Base-by-base conservation (phyloP, 805 yeast species). In the Saccharomycopsis olivae region DNA sequence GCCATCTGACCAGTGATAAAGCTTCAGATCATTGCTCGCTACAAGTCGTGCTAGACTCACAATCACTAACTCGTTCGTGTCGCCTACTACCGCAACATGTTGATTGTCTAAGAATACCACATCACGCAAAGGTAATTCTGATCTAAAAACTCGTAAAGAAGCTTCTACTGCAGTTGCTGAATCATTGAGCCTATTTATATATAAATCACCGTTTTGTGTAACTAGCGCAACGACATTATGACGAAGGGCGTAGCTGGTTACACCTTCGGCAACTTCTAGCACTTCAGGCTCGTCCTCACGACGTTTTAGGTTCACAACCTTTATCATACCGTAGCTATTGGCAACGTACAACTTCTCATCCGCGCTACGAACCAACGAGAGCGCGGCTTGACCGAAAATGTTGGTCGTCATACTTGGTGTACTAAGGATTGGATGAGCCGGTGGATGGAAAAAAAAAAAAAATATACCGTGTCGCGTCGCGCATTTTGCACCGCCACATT, bases 261-360 rank as follows among this genome's bases (percentile, higher is more conserved):
- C 50, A 36, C 66, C 63, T 17, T 67, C 70, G 8, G 63, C 48
- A 3, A 68, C 65, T 48, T 78, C 82, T 6, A 75, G 48, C 5
- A 78, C 66, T 20, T 64, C 71, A 2, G 86, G 85, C 53, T 78
- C 85, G 38, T 69, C 64, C 34, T 74, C 74, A 1, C 73, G 68
- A 19, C 65, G 64, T 33, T 60, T 53, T 11, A 65, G 47, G 40
- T 67, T 61, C 47, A 76, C 66, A 14, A 73, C 61, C 53, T 75
- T 78, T 28, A 69, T 55, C 18, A 76, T 53, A 1, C 81, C 78
- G 23, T 61, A 64, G 46, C 71, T 65, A 44, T 73, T 75, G n/a
- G 72, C 75, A 2, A 68, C 73, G 25, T 66, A 59, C 3, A 76
- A 52, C n/a, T 49, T 61, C 39, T 52, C 54, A 21, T 53, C 54